Conservation (phyloP, 148 eudicot species). For the Selenicereus undatus region DNA sequence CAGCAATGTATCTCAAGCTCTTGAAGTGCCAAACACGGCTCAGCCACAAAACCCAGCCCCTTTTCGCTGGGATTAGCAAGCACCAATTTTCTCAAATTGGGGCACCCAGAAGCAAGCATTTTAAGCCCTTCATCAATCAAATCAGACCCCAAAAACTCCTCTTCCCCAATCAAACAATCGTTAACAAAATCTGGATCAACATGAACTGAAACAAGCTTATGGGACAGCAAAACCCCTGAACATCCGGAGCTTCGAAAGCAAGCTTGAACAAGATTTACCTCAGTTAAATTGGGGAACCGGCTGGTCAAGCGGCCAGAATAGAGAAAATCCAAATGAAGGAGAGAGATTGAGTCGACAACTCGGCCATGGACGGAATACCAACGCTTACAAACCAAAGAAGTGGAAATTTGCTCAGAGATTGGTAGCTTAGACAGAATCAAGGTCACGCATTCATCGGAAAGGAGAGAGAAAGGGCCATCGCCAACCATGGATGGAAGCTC, state of each 20-base stretch:
- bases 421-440: slow-evolving; percentile 52
- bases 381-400: slow-evolving; percentile 63
- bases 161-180: slow-evolving; percentile 35
- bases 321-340: slow-evolving; percentile 78
- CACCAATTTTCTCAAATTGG: slow-evolving; percentile 58
- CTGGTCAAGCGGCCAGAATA: slow-evolving; percentile 55
- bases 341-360: slow-evolving; percentile 35
- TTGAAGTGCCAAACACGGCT: slow-evolving; percentile 57
- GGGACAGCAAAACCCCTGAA: slow-evolving; percentile 56
- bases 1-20: slow-evolving; percentile 74
- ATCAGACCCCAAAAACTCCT: slow-evolving; percentile 40
- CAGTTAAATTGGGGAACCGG: slow-evolving; percentile 65
- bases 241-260: slow-evolving; percentile 37
- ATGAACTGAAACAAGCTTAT: slow-evolving; percentile 40
- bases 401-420: slow-evolving; percentile 33
- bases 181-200: slow-evolving; percentile 35
- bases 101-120: slow-evolving; percentile 52
- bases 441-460: slow-evolving; percentile 54
- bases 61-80: slow-evolving; percentile 50
- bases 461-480: slow-evolving; percentile 35
- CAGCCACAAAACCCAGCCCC: slow-evolving; percentile 50
- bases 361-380: slow-evolving; percentile 58
- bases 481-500: slow-evolving; percentile 12
- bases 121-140: slow-evolving; percentile 34
- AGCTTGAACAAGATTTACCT: slow-evolving; percentile 50